phyloP scores from a whole-genome alignment of 2,329 filamentous ascomycete species.

The Pyrenochaeta sp. region DNA sequence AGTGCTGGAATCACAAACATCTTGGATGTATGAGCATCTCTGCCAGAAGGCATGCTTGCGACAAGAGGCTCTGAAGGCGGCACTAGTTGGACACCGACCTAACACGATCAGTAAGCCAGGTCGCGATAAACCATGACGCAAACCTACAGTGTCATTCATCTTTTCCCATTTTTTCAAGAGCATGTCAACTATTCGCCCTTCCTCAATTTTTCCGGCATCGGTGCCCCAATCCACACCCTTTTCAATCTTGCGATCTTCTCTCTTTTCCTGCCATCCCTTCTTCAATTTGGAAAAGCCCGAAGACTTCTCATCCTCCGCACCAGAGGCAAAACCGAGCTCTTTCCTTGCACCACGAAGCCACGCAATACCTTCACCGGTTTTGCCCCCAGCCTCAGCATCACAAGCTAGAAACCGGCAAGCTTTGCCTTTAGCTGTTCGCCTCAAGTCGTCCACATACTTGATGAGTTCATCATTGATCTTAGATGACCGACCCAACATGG shows the following conservation, averaged over 20 bases:
- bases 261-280: slow-evolving; percentile 76
- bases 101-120: slow-evolving; percentile 6
- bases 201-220: slow-evolving; percentile 85
- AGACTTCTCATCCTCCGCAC: slow-evolving; percentile 54
- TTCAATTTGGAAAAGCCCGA: slow-evolving; percentile 70
- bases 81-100: slow-evolving; percentile 82
- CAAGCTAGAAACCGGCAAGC: slow-evolving; percentile 91
- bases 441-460: slow-evolving; percentile 78
- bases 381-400: slow-evolving; percentile 82
- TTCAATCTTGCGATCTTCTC: slow-evolving; percentile 81
- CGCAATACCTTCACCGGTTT: slow-evolving; percentile 83
- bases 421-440: slow-evolving; percentile 77
- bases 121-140: neutral
- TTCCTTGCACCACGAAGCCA: slow-evolving; percentile 82
- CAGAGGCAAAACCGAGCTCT: slow-evolving; percentile 70
- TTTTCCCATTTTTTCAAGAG: slow-evolving; percentile 88
- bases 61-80: slow-evolving; percentile 76
- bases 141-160: slow-evolving; percentile 85
- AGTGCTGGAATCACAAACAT: slow-evolving; percentile 71
- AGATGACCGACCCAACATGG: slow-evolving; percentile 55
- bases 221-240: slow-evolving; percentile 76
- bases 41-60: slow-evolving; percentile 82
- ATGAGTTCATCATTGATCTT: slow-evolving; percentile 70
- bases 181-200: slow-evolving; percentile 84
- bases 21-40: slow-evolving; percentile 80